A percentile compares a stretch with the other conserved stretches of the same genome.
These are phyloP conservation scores for Pythium pyrilobum DNA, from an alignment of 352 stramenopile species.

Conservation along the genomic window DNA sequence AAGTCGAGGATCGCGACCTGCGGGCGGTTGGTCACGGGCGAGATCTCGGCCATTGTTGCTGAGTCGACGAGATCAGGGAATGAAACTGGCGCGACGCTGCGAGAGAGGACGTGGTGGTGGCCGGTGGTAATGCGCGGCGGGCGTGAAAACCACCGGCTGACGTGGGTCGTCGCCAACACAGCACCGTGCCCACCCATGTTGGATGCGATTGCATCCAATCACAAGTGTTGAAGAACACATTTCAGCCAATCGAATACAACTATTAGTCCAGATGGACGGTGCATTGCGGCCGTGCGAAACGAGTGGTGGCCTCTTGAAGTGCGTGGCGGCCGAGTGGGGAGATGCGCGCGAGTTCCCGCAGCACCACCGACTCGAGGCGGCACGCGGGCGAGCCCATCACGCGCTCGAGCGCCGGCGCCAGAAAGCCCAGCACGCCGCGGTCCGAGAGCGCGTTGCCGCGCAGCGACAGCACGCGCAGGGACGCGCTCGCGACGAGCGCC, in stretches of 20 bases:
- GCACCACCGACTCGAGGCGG: conserved; percentile 43
- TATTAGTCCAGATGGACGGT: not conserved
- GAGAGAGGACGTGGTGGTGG: not conserved
- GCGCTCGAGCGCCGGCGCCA: conserved; percentile 37
- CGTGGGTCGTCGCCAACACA: conserved; percentile 5
- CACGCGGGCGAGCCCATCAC: conserved; percentile 9
- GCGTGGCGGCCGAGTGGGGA: conserved; percentile 23
- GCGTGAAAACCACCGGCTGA: conserved; percentile 13
- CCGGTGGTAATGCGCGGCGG: conserved; percentile 18
- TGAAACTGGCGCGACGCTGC: not conserved
- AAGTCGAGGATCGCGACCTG: conserved; percentile 99
- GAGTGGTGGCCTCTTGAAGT: conserved; percentile 31
- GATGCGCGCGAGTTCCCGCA: conserved; percentile 43
- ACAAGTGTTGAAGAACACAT: not conserved
- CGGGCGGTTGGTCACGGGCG: conserved; percentile 85
- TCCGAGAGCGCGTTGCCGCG: conserved; percentile 53
- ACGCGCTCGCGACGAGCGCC: conserved; percentile 29
- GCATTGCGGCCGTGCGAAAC: conserved; percentile 10
- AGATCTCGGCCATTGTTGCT: conserved; percentile 54
- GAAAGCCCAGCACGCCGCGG: conserved; percentile 36
- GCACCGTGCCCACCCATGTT: conserved; percentile 9
- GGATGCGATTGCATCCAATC: conserved; percentile 24
- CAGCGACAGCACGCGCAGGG: conserved; percentile 43
- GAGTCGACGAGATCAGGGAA: conserved; percentile 2
- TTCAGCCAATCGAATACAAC: conserved; percentile 17